Base-by-base conservation (phyloP, 371 early-diverging fungal genomes). In the Polyrhizophydium stewartii region DNA sequence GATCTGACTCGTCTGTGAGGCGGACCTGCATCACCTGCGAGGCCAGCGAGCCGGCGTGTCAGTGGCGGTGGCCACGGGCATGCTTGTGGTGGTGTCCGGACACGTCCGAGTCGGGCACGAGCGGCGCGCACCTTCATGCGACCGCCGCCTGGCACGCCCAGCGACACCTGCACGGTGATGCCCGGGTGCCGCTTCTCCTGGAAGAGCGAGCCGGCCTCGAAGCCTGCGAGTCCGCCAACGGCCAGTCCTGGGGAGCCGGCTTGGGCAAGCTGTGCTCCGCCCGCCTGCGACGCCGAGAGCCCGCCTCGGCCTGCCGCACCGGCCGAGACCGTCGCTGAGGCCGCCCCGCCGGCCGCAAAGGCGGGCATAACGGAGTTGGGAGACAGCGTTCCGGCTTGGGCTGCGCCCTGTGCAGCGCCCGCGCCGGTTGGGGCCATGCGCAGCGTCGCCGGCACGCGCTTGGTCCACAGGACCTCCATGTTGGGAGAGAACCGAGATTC, bases 1-100 rank as follows among this genome's bases (percentile, higher is more conserved):
- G 74, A 47, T 80, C 76, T 1, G 53, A 19, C 27, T 76, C 77
- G 55, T 80, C 75, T 1, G 80, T 78, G 16, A 80, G 37, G 58
- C 59, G 61, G 35, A 79, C 22, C 30, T 77, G 68, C 35, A 79
- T 60, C 25, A 55, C 52, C 64, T 63, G 5, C 16, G 5, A 25
- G 6, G n/a, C 9, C 37, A 53, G 37, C 21, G 30, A 53, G 55
- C 22, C 9, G 32, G 31, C 9, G n/a, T 5, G 37, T 12, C 55
- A 53, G 51, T 25, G 24, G 47, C 10, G 47, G 25, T 28, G 37
- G 30, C 24, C 6, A n/a, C 24, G 6, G 37, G 6, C 9, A 53
- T 6, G 21, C n/a, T n/a, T 33, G 27, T 7, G 31, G 6, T 12
- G 6, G 37, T 12, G 16, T 30, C 55, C 6, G 37, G 13, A 25